Evolutionary conservation across 129 eudicot species (phyloP), one percentile per base, ranked within the genome.

Genomic region (Pseudognaphalium luteoalbum): DNA sequence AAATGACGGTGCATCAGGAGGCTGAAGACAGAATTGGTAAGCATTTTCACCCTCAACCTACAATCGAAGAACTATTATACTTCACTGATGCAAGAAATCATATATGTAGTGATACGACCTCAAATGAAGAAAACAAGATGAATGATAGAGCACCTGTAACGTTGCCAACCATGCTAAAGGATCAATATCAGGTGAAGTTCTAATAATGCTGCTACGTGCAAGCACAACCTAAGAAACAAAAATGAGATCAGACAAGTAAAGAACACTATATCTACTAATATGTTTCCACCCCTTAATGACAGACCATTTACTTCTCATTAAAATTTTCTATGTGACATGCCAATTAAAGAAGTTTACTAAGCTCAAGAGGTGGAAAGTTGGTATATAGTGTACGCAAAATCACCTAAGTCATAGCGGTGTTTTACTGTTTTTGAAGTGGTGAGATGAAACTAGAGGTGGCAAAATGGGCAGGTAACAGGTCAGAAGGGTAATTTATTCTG

Each of bases 11-110:
- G 97, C 90, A 70, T 88, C 81, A 74, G 97, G 95, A 83, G 99
- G 99, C 78, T 95, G 99, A 71, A 95, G 91, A 77, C 91, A 95
- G 83, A 95, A 95, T 65, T 91, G 97, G 79, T 91, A 95, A 35
- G 96, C 85, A 80, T 91, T 89, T 71, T 80, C 86, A 41, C 99
- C 97, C 81, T 89, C 99, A 75, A 82, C 89, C 98, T 94, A 78
- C 80, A 80, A 67, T 9, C 5, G 35, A 15, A 19, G 42, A 35
- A 56, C 34, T 65, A 76, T 37, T 62, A 34, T 14, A 34, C 17
- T 66, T 70, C 4, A 42, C 34, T 70, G 16, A 59, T 57, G 72
- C 21, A 52, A 64, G 30, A 51, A 71, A 58, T 21, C 37, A 72
- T n/a, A 19, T 57, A 33, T 51, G 14, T 50, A 37, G 60, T 60